Evolutionary conservation across 768 basidiomycete genomes (phyloP), one percentile per base, ranked within the genome.

Genomic region (Dioszegia aurantiaca): DNA sequence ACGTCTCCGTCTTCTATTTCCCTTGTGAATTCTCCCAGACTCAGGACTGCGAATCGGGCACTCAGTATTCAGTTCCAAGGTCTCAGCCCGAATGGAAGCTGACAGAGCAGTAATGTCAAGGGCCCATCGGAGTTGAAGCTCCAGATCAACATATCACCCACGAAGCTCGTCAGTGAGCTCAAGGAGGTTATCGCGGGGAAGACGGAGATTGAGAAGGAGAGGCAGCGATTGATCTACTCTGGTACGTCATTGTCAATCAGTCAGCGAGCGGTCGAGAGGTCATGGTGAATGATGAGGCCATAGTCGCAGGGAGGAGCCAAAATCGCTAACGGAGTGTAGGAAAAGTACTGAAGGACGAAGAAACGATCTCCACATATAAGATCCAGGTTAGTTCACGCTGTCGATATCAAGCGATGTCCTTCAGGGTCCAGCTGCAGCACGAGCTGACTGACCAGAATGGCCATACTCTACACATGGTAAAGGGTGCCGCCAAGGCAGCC

Each of bases 391-490:
- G n/a, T n/a, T n/a, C n/a, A n/a, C n/a, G n/a, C n/a, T n/a, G n/a
- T n/a, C n/a, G n/a, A n/a, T n/a, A n/a, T n/a, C n/a, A n/a, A n/a
- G n/a, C n/a, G n/a, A n/a, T 24, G 2, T 9, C 51, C 21, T n/a
- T 31, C 2, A 10, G 4, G 4, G 8, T 24, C 14, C n/a, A 28
- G 24, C 28, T 36, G 31, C 24, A 16, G 42, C 43, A n/a, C 3
- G 21, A 45, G 24, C 43, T 31, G 51, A 45, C 36, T 28, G 16
- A 4, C 11, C 55, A 76, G 69, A 74, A 58, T 36, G 81, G 83
- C 2, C 89, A 95, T 73, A 92, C 90, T 0, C 85, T 93, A 40
- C 91, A 91, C 75, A 90, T 91, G 88, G 92, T 92, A 68, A 94
- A 93, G 74, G 88, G 89, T 23, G 85, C 83, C 10, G 81, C 86